Conservation (phyloP, 1,284 basidiomycete species). For the Volvariella surrecta region DNA sequence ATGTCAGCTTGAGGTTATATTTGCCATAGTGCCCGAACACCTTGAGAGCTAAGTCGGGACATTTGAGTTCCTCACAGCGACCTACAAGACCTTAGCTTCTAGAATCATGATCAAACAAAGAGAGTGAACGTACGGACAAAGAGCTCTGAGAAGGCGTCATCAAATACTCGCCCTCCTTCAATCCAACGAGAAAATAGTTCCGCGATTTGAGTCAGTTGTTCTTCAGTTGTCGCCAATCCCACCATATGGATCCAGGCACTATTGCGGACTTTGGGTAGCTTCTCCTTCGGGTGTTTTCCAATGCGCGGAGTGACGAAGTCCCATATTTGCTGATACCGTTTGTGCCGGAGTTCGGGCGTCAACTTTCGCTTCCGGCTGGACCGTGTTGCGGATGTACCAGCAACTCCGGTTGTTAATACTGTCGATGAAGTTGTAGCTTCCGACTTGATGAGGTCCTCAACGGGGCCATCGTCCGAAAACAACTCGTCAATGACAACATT, state of each 20-base stretch:
- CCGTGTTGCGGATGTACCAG: constrained; percentile 1
- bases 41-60: constrained; percentile 45
- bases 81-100: constrained; percentile 24
- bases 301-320: constrained; percentile 18
- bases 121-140: constrained; percentile 39
- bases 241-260: constrained; percentile 40
- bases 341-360: constrained; percentile 10
- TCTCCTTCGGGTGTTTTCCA: constrained; percentile 17
- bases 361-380: constrained; percentile 7
- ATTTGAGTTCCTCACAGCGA: constrained; percentile 48
- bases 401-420: background rate
- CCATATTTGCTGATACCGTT: constrained; percentile 14
- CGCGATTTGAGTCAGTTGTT: constrained; percentile 36
- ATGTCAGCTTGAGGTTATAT: constrained; percentile 46
- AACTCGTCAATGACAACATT: constrained; percentile 17
- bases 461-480: constrained; percentile 14
- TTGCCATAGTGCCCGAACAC: constrained; percentile 55
- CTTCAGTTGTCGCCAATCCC: constrained; percentile 33
- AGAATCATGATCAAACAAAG: background rate
- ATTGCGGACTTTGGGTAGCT: constrained; percentile 19
- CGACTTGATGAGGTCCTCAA: constrained; percentile 13
- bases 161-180: constrained; percentile 31
- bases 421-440: constrained; percentile 3
- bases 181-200: constrained; percentile 39
- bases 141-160: constrained; percentile 27